These are phyloP conservation scores for Hyaloscypha bicolor DNA, from an alignment of 495 filamentous ascomycete genomes.

Conservation along the genomic window DNA sequence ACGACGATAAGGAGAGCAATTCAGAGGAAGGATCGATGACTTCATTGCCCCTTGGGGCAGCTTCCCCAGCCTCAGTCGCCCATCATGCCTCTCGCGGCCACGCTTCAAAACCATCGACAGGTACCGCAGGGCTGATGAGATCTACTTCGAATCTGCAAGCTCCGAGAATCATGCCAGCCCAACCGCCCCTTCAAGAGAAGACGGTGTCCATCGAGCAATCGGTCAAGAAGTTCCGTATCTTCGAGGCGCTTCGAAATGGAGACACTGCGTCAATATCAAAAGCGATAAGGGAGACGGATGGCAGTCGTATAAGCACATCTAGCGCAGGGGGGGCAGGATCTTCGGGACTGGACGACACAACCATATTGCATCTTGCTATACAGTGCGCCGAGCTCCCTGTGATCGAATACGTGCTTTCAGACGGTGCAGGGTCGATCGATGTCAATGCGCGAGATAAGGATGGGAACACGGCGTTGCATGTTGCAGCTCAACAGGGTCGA, in stretches of 20 bases:
- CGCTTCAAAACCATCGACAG: conserved; percentile 44
- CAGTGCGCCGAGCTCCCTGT: conserved; percentile 95
- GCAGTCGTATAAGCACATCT: conserved; percentile 53
- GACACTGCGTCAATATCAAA: conserved; percentile 89
- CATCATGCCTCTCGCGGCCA: conserved; percentile 41
- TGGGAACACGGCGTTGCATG: conserved; percentile 90
- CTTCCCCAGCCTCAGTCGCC: conserved; percentile 40
- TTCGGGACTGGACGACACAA: conserved; percentile 71
- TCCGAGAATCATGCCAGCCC: conserved; percentile 17
- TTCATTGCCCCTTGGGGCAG: conserved; percentile 34
- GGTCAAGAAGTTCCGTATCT: conserved; percentile 88
- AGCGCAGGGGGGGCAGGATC: conserved; percentile 47
- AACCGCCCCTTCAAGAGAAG: conserved; percentile 27
- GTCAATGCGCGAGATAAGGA: conserved; percentile 89
- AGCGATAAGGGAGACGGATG: conserved; percentile 72
- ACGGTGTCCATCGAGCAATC: conserved; percentile 83
- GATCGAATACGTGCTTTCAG: conserved; percentile 89
- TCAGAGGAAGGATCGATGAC: conserved; percentile 40
- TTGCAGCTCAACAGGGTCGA: conserved; percentile 82
- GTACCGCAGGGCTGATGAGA: conserved; percentile 33
- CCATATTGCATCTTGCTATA: conserved; percentile 90
- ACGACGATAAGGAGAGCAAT: conserved; percentile 49
- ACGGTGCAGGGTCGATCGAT: conserved; percentile 66
- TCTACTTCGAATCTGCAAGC: conserved; percentile 29
- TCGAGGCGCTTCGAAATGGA: conserved; percentile 87